phyloP scores from a whole-genome alignment of 768 basidiomycete species.

The Multifurca ochricompacta region DNA sequence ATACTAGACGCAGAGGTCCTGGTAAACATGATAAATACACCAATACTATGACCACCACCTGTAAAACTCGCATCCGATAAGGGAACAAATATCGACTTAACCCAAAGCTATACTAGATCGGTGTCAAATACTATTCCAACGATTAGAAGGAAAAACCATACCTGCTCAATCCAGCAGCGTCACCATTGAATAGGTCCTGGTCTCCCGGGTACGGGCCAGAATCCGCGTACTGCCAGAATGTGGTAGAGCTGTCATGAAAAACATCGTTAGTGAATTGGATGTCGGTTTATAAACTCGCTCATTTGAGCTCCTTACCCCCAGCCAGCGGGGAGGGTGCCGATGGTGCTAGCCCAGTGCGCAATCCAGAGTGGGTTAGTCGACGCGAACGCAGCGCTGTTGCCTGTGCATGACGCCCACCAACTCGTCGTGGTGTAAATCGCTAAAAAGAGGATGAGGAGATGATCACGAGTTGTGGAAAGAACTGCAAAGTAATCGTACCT shows the following conservation, averaged over 20 bases:
- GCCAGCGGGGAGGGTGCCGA: constrained; percentile 52
- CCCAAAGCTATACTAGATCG: too few species aligned
- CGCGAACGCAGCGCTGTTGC: constrained; percentile 44
- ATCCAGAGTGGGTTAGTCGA: constrained; percentile 53
- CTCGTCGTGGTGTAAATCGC: constrained; percentile 57
- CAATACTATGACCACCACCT: too few species aligned
- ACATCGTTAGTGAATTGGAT: neutral
- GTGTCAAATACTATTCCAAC: too few species aligned
- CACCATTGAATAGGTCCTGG: constrained; percentile 50
- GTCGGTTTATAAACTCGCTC: constrained; percentile 26
- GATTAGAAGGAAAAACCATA: constrained; percentile 22
- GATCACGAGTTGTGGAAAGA: neutral
- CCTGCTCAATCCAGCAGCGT: constrained; percentile 35
- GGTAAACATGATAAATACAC: too few species aligned
- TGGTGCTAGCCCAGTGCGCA: constrained; percentile 41
- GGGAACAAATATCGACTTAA: too few species aligned
- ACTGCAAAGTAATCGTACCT: constrained; percentile 25
- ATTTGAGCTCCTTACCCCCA: too few species aligned
- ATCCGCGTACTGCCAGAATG: constrained; percentile 58
- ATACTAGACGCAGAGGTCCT: too few species aligned
- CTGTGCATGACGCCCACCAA: constrained; percentile 66
- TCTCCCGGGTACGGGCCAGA: constrained; percentile 51
- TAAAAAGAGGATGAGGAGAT: constrained; percentile 17
- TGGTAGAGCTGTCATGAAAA: constrained; percentile 30
- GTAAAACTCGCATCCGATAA: too few species aligned